These are phyloP conservation scores for Aurinia saxatilis DNA, from an alignment of 345 rosid species.

Conservation along the genomic window DNA sequence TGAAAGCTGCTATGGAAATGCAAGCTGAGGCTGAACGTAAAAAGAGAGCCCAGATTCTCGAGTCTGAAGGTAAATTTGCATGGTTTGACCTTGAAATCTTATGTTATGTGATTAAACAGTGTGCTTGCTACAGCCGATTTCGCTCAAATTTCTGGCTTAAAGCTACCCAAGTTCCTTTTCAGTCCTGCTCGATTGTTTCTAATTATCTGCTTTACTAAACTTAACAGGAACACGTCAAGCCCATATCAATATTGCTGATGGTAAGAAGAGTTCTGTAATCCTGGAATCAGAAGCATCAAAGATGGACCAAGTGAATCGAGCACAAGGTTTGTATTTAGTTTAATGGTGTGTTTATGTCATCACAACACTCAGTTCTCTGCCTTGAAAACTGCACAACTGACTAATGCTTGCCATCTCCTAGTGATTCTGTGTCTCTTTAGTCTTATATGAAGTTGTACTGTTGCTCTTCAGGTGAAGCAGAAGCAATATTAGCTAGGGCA, in stretches of 20 bases:
- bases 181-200: background rate
- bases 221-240: constrained; percentile 34
- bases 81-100: background rate
- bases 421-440: background rate
- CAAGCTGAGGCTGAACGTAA: constrained; percentile 99
- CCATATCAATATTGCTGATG: constrained; percentile 75
- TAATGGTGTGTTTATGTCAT: background rate
- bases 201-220: background rate
- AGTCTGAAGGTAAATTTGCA: constrained; percentile 55
- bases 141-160: background rate
- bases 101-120: background rate
- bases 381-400: no score
- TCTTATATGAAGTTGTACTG: background rate
- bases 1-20: constrained; percentile 96
- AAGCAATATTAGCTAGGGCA: constrained; percentile 82
- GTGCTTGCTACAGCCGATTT: background rate
- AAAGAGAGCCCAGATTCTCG: constrained; percentile 86
- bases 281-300: constrained; percentile 66
- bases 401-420: background rate
- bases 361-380: background rate
- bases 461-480: constrained; percentile 71
- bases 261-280: constrained; percentile 62
- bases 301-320: constrained; percentile 66
- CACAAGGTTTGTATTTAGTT: constrained; percentile 40
- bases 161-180: background rate